These are phyloP conservation scores for Melanogaster broomeanus DNA, from an alignment of 768 basidiomycete species.

Conservation along the genomic window DNA sequence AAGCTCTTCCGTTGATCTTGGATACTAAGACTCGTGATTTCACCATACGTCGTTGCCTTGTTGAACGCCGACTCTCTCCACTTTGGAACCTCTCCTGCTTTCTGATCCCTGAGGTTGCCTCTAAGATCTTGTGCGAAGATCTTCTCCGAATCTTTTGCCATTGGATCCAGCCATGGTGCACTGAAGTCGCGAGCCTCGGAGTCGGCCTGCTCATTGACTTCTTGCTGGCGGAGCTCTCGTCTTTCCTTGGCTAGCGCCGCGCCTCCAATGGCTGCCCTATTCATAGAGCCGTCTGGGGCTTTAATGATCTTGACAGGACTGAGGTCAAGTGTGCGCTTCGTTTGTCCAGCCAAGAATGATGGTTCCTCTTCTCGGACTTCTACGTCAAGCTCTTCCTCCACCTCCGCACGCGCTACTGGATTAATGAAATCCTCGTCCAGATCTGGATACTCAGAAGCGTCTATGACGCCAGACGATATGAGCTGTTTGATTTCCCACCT, in stretches of 20 bases:
- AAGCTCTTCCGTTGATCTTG: conserved; percentile 90
- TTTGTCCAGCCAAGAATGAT: conserved; percentile 93
- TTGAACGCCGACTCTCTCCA: conserved; percentile 95
- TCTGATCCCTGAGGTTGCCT: conserved; percentile 79
- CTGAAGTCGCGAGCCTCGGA: conserved; percentile 93
- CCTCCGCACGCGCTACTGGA: conserved; percentile 76
- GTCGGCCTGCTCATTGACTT: conserved; percentile 91
- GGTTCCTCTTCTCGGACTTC: conserved; percentile 98
- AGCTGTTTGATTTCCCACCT: conserved; percentile 99
- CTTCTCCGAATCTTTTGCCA: conserved; percentile 85
- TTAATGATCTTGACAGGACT: conserved; percentile 99
- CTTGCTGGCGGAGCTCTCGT: conserved; percentile 90
- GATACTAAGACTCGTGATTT: conserved; percentile 86
- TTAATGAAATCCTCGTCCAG: conserved; percentile 84
- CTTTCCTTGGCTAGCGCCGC: conserved; percentile 94
- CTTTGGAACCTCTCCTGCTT: conserved; percentile 76
- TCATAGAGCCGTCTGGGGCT: conserved; percentile 96
- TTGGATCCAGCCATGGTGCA: conserved; percentile 97
- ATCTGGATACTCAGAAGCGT: conserved; percentile 92
- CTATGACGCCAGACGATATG: conserved; percentile 91
- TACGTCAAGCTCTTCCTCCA: conserved; percentile 96
- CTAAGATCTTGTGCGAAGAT: conserved; percentile 93
- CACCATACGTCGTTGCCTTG: conserved; percentile 94
- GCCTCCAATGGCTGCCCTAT: conserved; percentile 92
- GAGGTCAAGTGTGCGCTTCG: conserved; percentile 91